Percentiles rank a stretch among this genome's conserved stretches.
phyloP scores from a whole-genome alignment of 2,329 filamentous ascomycete genomes.

The Alternaria brassicae region DNA sequence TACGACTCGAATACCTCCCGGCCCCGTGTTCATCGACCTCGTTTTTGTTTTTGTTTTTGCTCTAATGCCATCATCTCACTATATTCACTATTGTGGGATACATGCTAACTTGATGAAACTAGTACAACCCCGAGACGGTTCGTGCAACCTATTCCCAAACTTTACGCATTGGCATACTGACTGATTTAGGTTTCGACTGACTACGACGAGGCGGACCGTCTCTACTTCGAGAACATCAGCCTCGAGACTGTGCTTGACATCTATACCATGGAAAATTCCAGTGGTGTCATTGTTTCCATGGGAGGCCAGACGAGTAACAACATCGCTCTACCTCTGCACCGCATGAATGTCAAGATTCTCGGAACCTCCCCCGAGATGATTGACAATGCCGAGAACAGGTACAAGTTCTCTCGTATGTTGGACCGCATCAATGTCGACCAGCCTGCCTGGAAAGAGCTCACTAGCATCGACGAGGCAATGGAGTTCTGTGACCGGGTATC shows the following conservation, averaged over 20 bases:
- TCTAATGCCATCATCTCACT: background rate
- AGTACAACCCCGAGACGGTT: conserved; percentile 82
- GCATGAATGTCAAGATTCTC: conserved; percentile 88
- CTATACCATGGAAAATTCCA: conserved; percentile 83
- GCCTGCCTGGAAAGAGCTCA: conserved; percentile 97
- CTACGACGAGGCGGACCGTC: conserved; percentile 89
- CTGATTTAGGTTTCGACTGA: conserved; percentile 69
- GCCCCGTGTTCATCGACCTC: no score
- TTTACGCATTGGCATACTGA: no score
- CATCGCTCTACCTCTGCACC: conserved; percentile 87
- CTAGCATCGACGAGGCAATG: conserved; percentile 88
- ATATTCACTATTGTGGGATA: no score
- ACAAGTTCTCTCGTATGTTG: conserved; percentile 98
- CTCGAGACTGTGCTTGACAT: conserved; percentile 91
- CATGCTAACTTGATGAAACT: no score
- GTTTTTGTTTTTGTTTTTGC: no score
- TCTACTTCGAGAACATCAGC: conserved; percentile 97
- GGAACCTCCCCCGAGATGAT: conserved; percentile 99
- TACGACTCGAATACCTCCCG: no score
- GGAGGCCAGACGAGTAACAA: conserved; percentile 98
- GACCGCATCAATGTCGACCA: conserved; percentile 95
- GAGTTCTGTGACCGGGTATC: conserved; percentile 86
- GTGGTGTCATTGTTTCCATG: conserved; percentile 91
- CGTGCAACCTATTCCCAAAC: conserved; percentile 34
- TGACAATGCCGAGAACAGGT: conserved; percentile 94